Evolutionary conservation across 441 rosid genomes (phyloP).

Genomic region (Brassica hybrid): DNA sequence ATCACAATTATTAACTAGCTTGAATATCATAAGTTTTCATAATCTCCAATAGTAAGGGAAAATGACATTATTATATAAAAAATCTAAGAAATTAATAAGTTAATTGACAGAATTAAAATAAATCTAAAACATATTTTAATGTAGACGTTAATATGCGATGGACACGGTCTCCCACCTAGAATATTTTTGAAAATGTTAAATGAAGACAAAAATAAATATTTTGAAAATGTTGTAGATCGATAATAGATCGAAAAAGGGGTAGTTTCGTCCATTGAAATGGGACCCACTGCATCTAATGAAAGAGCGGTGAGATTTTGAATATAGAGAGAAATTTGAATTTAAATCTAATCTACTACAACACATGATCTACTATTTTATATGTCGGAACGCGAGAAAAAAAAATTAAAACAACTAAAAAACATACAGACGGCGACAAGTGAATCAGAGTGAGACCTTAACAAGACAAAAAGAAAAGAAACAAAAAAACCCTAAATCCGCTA

Average conservation of each 20-base stretch:
- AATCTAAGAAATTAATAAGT: neutral
- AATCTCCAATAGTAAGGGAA: neutral
- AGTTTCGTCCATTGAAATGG: neutral
- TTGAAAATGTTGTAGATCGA: neutral
- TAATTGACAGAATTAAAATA: neutral
- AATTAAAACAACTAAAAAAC: neutral
- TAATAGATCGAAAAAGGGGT: neutral
- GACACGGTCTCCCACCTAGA: neutral
- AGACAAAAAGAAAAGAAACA: constrained; percentile 6
- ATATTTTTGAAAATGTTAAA: neutral
- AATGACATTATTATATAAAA: neutral
- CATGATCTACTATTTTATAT: constrained; percentile 2
- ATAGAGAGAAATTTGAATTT: constrained; percentile 27
- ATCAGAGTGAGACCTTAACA: constrained; percentile 8
- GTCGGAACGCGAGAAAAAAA: constrained; percentile 18
- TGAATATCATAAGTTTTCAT: neutral
- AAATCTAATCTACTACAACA: constrained; percentile 18
- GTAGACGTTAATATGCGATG: neutral
- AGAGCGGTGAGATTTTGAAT: neutral
- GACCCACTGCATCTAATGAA: neutral
- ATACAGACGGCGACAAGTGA: constrained; percentile 14
- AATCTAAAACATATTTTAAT: neutral
- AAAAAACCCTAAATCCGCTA: constrained; percentile 24
- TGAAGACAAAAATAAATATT: neutral
- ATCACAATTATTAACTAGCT: neutral